Base-by-base conservation (phyloP, 2,329 filamentous ascomycete genomes). In the Anthostomella pinea region DNA sequence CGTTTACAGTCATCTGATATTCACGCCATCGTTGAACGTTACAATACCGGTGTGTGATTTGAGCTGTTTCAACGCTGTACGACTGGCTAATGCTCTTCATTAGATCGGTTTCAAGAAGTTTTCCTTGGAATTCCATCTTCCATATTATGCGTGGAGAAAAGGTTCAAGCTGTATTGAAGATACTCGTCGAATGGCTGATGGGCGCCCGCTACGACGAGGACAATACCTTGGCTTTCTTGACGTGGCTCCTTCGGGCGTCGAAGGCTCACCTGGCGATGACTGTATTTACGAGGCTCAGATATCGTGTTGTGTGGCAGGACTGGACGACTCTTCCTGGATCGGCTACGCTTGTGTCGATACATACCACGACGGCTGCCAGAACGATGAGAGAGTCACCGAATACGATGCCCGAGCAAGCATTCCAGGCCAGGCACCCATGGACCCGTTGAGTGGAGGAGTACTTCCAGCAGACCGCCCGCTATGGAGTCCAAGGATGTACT, bases 91-190 rank as follows among this genome's bases (percentile, higher is more conserved):
- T 26, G n/a, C 21, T 19, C 8, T 33, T 20, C 31, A 38, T 23
- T 33, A 28, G 19, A 39, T 22, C 4, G 24, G 25, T 6, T 30
- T 30, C 16, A 34, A 35, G 31, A 39, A 22, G 17, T 39, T 35
- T 19, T 26, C 37, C 8, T 34, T 39, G n/a, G 37, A 18, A 8
- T 39, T 39, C 15, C 37, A 39, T 19, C 13, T 39, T 5, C 37
- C 37, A 16, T 39, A 34, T 13, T 39, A 30, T 23, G 37, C 37
- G 26, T 39, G 31, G 31, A 39, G 37, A 31, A 39, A 35, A 10
- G 16, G 27, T 5, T 13, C 25, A 10, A 14, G 14, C 8, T 26
- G 29, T 21, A 18, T 39, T 18, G 7, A 14, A n/a, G 37, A 35
- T 16, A 19, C 30, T 2, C 26, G 36, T 14, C 22, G 8, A 6